A percentile compares a stretch with the other conserved stretches of the same genome.
Conservation (phyloP, 2,329 filamentous ascomycete species). For the Fusarium verrucosum region DNA sequence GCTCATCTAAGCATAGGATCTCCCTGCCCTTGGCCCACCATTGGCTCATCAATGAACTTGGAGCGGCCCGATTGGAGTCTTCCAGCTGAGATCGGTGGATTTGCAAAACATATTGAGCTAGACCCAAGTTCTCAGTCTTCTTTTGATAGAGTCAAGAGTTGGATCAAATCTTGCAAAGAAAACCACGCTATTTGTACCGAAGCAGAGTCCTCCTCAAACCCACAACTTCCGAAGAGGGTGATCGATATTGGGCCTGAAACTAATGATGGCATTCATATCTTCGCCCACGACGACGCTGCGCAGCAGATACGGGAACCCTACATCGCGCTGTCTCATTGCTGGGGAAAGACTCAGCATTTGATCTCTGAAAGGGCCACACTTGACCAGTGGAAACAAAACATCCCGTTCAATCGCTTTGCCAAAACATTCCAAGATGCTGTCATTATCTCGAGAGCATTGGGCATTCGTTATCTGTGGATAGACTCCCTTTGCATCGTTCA, state of each 20-base stretch:
- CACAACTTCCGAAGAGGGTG: slow-evolving; percentile 34
- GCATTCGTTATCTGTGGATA: slow-evolving; percentile 42
- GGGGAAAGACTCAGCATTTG: slow-evolving; percentile 30
- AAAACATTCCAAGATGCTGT: slow-evolving; percentile 38
- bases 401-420: slow-evolving; percentile 23
- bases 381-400: slow-evolving; percentile 30
- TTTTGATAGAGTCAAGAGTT: slow-evolving; percentile 26
- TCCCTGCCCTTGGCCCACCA: slow-evolving; percentile 32
- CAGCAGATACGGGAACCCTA: slow-evolving; percentile 19
- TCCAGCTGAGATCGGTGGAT: slow-evolving; percentile 12
- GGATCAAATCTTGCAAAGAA: slow-evolving; percentile 30
- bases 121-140: slow-evolving; percentile 19
- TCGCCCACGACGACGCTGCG: slow-evolving; percentile 19
- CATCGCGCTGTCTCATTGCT: slow-evolving; percentile 39
- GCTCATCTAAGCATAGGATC: not conserved
- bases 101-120: slow-evolving; percentile 20
- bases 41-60: slow-evolving; percentile 24
- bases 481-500: slow-evolving; percentile 45
- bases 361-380: slow-evolving; percentile 19
- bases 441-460: slow-evolving; percentile 26
- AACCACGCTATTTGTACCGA: slow-evolving; percentile 27
- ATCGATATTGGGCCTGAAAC: slow-evolving; percentile 28
- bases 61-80: slow-evolving; percentile 17
- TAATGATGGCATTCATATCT: slow-evolving; percentile 30
- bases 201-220: slow-evolving; percentile 1